Conservation (phyloP, 2,329 filamentous ascomycete species). For the Drechslerella coelobrocha region DNA sequence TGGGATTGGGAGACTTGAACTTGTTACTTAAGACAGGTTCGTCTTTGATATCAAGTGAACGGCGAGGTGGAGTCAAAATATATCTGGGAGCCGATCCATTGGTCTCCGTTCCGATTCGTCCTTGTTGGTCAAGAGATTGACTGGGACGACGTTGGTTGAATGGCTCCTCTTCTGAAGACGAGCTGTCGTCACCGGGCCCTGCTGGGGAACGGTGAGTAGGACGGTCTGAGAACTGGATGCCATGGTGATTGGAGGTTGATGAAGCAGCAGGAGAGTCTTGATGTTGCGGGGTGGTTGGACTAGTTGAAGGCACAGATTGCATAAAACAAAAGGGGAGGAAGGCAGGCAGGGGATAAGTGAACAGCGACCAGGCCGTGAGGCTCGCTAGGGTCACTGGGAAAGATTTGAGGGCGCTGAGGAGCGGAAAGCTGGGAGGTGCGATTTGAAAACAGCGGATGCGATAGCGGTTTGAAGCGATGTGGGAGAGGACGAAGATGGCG, state of each 20-base stretch:
- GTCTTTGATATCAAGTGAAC: slow-evolving; percentile 22
- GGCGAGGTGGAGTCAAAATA: slow-evolving; percentile 24
- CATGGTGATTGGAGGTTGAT: slow-evolving; percentile 38
- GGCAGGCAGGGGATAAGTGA: slow-evolving; percentile 2
- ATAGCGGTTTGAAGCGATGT: not conserved
- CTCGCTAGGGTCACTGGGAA: slow-evolving; percentile 44
- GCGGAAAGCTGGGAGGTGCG: not conserved
- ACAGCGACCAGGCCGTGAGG: slow-evolving; percentile 48
- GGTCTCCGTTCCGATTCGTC: slow-evolving; percentile 2
- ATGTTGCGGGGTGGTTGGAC: slow-evolving; percentile 7
- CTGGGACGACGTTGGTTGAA: not conserved
- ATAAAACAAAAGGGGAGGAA: slow-evolving; percentile 46
- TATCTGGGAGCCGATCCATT: slow-evolving; percentile 8
- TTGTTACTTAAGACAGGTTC: slow-evolving; percentile 31
- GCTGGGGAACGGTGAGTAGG: slow-evolving; percentile 25
- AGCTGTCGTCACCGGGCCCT: slow-evolving; percentile 21
- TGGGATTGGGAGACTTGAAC: slow-evolving; percentile 27
- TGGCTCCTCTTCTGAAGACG: slow-evolving; percentile 3
- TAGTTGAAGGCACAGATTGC: slow-evolving; percentile 41
- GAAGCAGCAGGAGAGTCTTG: slow-evolving; percentile 8
- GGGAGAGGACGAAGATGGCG: not conserved
- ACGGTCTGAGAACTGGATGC: slow-evolving; percentile 23
- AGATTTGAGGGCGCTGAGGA: slow-evolving; percentile 3
- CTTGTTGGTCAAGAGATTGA: slow-evolving; percentile 4
- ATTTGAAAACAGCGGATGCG: not conserved